These are phyloP conservation scores for Cochlearia excelsa DNA, from an alignment of 345 rosid species.

Conservation along the genomic window DNA sequence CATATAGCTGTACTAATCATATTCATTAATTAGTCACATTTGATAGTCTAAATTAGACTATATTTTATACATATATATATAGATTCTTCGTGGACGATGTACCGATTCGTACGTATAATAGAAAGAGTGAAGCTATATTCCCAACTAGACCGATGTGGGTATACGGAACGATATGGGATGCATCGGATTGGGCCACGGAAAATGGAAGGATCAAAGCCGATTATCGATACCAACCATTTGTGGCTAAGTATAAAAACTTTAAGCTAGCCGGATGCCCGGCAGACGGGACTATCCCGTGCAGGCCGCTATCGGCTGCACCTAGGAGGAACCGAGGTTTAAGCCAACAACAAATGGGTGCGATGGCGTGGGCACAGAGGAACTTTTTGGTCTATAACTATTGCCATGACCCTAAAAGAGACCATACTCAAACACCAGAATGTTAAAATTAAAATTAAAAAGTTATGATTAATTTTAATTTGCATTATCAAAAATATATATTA, in stretches of 20 bases:
- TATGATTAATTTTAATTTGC: background rate
- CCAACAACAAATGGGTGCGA: conserved; percentile 55
- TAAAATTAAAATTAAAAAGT: conserved; percentile 27
- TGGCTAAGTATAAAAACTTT: conserved; percentile 62
- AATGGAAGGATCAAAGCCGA: conserved; percentile 79
- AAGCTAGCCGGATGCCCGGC: conserved; percentile 57
- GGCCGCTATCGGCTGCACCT: conserved; percentile 48
- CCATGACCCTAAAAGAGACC: conserved; percentile 73
- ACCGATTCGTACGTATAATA: conserved; percentile 70
- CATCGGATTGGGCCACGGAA: conserved; percentile 95
- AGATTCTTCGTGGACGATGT: conserved; percentile 90
- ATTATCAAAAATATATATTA: conserved; percentile 19
- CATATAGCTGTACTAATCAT: too few species aligned
- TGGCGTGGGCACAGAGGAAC: conserved; percentile 76
- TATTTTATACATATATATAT: background rate
- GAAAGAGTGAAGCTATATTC: conserved; percentile 61
- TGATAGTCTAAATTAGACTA: background rate
- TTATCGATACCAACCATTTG: conserved; percentile 73
- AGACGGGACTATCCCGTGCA: conserved; percentile 42
- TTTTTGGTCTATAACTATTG: conserved; percentile 80
- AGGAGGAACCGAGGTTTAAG: conserved; percentile 45
- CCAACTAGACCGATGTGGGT: conserved; percentile 78
- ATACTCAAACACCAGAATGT: conserved; percentile 76
- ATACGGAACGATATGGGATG: conserved; percentile 92
- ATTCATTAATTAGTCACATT: too few species aligned